Percentiles rank a stretch among this genome's conserved stretches.
These are phyloP conservation scores for Yarrowia phangngaensis DNA, from an alignment of 805 yeast species.

Conservation along the genomic window DNA sequence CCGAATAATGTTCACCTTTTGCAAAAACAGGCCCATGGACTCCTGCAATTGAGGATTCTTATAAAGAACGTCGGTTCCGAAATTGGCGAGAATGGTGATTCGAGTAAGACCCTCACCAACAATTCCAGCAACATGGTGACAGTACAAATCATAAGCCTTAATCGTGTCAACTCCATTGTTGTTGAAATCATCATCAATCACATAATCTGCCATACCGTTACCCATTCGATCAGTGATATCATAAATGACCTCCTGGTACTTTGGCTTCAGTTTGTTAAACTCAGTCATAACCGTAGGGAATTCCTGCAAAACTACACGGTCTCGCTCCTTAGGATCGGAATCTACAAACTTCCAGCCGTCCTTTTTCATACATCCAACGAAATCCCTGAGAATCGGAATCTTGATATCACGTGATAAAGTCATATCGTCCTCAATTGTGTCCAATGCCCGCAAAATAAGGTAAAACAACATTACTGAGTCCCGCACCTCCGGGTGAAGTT, in stretches of 20 bases:
- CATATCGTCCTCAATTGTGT: slow-evolving; percentile 96
- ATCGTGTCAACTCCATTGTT: slow-evolving; percentile 78
- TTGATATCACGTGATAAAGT: slow-evolving; percentile 67
- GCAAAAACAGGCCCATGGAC: slow-evolving; percentile 92
- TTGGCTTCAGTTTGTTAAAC: slow-evolving; percentile 66
- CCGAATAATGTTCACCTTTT: slow-evolving; percentile 92
- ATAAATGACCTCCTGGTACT: slow-evolving; percentile 71
- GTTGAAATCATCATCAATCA: slow-evolving; percentile 63
- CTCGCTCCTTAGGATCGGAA: slow-evolving; percentile 67
- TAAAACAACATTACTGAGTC: slow-evolving; percentile 78
- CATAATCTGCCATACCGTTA: slow-evolving; percentile 95
- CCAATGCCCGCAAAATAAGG: slow-evolving; percentile 81
- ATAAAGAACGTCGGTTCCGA: slow-evolving; percentile 54
- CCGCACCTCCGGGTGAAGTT: slow-evolving; percentile 84
- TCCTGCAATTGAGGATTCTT: slow-evolving; percentile 59
- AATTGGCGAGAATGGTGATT: slow-evolving; percentile 69
- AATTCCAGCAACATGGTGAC: slow-evolving; percentile 96
- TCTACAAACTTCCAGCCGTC: slow-evolving; percentile 81
- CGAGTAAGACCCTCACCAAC: slow-evolving; percentile 95
- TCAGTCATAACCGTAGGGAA: slow-evolving; percentile 68
- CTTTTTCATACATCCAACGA: slow-evolving; percentile 58
- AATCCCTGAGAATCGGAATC: slow-evolving; percentile 66
- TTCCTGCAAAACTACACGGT: slow-evolving; percentile 73
- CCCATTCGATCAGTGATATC: slow-evolving; percentile 87
- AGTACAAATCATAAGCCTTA: slow-evolving; percentile 81